These are phyloP conservation scores for Schwanniomyces yamadae DNA, from an alignment of 805 yeast genomes.

Conservation along the genomic window DNA sequence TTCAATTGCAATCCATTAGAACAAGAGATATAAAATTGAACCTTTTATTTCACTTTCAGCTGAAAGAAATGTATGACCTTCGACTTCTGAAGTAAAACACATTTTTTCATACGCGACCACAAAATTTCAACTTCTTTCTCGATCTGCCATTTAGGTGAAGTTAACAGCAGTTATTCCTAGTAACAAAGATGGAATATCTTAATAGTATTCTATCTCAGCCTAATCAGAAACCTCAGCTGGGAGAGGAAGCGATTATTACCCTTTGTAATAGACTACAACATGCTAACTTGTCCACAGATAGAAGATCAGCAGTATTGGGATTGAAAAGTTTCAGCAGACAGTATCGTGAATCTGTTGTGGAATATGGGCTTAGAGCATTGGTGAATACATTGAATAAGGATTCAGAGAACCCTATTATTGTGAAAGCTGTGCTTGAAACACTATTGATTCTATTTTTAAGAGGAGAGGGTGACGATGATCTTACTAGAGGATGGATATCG, in stretches of 20 bases:
- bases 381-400: constrained; percentile 66
- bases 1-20: no score
- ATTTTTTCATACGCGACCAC: no score
- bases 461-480: constrained; percentile 59
- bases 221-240: constrained; percentile 42
- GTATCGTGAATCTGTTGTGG: constrained; percentile 86
- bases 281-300: constrained; percentile 76
- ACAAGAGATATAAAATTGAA: no score
- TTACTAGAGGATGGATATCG: constrained; percentile 69
- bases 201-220: constrained; percentile 35
- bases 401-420: constrained; percentile 63
- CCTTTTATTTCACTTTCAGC: no score
- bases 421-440: constrained; percentile 83
- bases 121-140: no score
- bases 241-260: constrained; percentile 83
- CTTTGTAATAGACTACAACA: constrained; percentile 84
- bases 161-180: no score
- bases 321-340: constrained; percentile 86
- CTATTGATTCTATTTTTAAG: constrained; percentile 76
- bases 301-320: constrained; percentile 88
- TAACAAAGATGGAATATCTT: constrained; percentile 38
- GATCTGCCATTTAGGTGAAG: no score
- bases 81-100: no score
- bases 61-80: no score
- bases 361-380: constrained; percentile 76